Percentiles rank a stretch among this genome's conserved stretches.
Evolutionary conservation across 2,329 filamentous ascomycete species (phyloP).

Genomic region (Colletotrichum tofieldiae): DNA sequence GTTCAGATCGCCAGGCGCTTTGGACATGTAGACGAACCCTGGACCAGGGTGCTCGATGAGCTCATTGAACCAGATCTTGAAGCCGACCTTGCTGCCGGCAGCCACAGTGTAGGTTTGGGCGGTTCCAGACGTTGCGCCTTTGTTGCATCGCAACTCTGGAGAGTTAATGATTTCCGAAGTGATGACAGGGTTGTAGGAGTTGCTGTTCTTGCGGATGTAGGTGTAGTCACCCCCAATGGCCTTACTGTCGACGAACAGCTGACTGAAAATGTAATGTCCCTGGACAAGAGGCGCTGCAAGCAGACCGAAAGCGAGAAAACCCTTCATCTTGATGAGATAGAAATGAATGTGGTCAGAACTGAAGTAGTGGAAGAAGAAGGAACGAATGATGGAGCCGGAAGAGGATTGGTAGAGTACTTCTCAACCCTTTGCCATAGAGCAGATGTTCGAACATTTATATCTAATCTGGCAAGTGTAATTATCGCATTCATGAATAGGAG

Average conservation of each 20-base stretch:
- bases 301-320: constrained; percentile 5
- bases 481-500: neutral
- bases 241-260: constrained; percentile 42
- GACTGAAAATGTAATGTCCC: constrained; percentile 45
- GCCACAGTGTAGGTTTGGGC: constrained; percentile 7
- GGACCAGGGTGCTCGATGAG: constrained; percentile 37
- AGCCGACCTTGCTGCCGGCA: constrained; percentile 27
- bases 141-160: constrained; percentile 29
- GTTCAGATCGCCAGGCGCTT: constrained; percentile 25
- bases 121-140: constrained; percentile 5
- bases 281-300: constrained; percentile 14
- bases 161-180: neutral
- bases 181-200: constrained; percentile 31
- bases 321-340: neutral
- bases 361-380: neutral
- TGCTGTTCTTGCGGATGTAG: constrained; percentile 38
- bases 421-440: neutral
- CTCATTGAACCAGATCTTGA: constrained; percentile 27
- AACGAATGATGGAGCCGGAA: neutral
- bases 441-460: neutral
- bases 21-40: constrained; percentile 32
- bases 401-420: neutral
- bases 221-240: constrained; percentile 38
- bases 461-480: neutral
- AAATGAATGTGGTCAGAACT: constrained; percentile 1